A percentile compares a stretch with the other conserved stretches of the same genome.
phyloP scores from a whole-genome alignment of 1,139 yeast species.

The Saccharomyces uvarum region DNA sequence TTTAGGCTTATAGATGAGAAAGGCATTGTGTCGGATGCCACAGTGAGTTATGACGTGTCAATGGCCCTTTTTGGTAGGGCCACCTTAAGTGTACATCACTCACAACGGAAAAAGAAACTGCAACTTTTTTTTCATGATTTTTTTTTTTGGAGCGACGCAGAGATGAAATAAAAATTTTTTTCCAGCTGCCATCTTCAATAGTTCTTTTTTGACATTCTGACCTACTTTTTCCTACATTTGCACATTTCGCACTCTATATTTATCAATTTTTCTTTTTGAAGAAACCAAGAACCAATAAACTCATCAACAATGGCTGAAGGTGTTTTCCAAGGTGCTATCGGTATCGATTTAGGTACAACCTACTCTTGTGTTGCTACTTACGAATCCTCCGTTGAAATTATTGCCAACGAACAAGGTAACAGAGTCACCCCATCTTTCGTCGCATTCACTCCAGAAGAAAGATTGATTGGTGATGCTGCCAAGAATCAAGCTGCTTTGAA shows the following conservation, averaged over 20 bases:
- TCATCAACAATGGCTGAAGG: constrained; percentile 78
- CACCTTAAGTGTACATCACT: not conserved
- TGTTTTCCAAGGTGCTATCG: constrained; percentile 99
- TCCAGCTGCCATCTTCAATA: not conserved
- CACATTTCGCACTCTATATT: not conserved
- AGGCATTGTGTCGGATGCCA: not conserved
- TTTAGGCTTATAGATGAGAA: not conserved
- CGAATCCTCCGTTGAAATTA: constrained; percentile 82
- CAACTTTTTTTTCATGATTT: not conserved
- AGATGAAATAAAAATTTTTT: not conserved
- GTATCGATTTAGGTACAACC: constrained; percentile 91
- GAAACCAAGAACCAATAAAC: constrained; percentile 1
- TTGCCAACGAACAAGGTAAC: constrained; percentile 94
- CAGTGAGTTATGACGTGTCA: not conserved
- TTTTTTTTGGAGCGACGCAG: not conserved
- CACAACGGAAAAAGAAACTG: constrained; percentile 1
- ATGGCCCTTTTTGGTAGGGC: not conserved
- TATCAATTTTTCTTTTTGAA: not conserved
- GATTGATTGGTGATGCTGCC: constrained; percentile 91
- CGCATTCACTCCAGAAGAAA: constrained; percentile 78
- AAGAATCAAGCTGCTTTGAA: constrained; percentile 88
- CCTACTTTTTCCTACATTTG: not conserved
- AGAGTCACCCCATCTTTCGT: constrained; percentile 91
- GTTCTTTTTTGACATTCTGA: not conserved
- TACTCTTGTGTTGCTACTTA: constrained; percentile 93